Conservation (phyloP, 805 yeast species). For the Monosporozyma aquatica region DNA sequence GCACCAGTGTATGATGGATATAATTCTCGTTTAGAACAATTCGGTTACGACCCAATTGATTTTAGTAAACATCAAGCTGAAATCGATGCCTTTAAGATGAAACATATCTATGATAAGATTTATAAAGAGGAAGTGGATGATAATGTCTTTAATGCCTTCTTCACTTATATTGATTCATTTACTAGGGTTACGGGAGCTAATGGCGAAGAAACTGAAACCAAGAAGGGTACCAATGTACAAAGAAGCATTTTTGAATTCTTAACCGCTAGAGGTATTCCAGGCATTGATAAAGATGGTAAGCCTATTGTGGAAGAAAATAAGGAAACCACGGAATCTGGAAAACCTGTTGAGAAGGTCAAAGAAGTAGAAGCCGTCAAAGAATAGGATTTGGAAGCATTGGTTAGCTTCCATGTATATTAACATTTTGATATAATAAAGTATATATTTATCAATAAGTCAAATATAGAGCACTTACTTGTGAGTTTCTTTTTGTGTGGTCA, state of each 20-base stretch:
- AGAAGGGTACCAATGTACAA: constrained; percentile 24
- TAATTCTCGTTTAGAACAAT: constrained; percentile 57
- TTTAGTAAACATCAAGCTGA: constrained; percentile 57
- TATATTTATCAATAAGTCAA: no score
- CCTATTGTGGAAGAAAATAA: constrained; percentile 1
- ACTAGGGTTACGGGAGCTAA: constrained; percentile 45
- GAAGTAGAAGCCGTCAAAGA: no score
- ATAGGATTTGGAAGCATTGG: no score
- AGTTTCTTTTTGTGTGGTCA: no score
- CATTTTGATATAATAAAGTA: no score
- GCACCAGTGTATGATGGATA: constrained; percentile 86
- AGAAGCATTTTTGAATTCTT: constrained; percentile 34
- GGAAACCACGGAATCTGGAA: neutral
- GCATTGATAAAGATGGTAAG: constrained; percentile 5
- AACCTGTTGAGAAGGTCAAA: neutral
- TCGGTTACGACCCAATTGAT: constrained; percentile 69
- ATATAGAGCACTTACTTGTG: no score
- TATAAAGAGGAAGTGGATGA: constrained; percentile 84
- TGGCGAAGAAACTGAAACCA: constrained; percentile 31
- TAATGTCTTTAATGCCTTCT: constrained; percentile 83
- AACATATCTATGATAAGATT: constrained; percentile 83
- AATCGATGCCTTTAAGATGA: constrained; percentile 81
- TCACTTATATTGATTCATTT: constrained; percentile 80
- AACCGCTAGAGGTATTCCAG: constrained; percentile 35
- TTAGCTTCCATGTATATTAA: no score